These are phyloP conservation scores for Vitis amurensis DNA, from an alignment of 164 flowering plant species.

Conservation along the genomic window DNA sequence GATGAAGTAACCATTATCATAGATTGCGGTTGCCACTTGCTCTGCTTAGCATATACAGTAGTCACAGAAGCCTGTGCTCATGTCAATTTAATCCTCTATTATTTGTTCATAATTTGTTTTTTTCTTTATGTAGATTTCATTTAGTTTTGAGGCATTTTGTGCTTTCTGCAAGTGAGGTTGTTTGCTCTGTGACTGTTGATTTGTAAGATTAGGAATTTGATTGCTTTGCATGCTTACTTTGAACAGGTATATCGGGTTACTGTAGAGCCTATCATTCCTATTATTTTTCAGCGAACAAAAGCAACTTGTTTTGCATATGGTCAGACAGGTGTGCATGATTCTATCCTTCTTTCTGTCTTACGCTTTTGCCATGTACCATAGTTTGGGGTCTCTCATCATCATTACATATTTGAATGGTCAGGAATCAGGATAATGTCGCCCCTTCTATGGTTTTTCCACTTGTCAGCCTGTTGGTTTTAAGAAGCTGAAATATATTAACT, in stretches of 20 bases:
- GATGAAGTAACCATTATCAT: background rate
- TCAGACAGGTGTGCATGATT: slow-evolving; percentile 70
- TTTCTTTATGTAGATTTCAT: background rate
- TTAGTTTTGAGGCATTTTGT: background rate
- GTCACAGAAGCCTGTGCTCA: background rate
- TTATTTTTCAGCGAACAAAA: slow-evolving; percentile 87
- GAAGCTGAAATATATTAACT: no score
- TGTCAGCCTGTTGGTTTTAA: no score
- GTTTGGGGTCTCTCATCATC: no score
- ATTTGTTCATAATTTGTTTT: background rate
- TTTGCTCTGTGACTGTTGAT: background rate
- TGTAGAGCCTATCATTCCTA: slow-evolving; percentile 92
- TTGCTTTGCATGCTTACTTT: slow-evolving; percentile 9
- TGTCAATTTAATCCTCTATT: background rate
- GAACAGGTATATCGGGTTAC: slow-evolving; percentile 86
- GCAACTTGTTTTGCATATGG: slow-evolving; percentile 99
- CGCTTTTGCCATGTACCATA: no score
- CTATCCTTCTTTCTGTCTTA: background rate
- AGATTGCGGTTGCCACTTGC: background rate
- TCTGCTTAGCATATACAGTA: background rate
- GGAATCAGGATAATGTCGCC: no score
- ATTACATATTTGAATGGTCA: no score
- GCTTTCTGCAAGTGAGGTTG: background rate
- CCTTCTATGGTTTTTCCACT: no score
- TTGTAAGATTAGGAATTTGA: slow-evolving; percentile 4